Evolutionary conservation across 805 yeast species (phyloP).

Genomic region (Sugiyamaella mastotermitis): DNA sequence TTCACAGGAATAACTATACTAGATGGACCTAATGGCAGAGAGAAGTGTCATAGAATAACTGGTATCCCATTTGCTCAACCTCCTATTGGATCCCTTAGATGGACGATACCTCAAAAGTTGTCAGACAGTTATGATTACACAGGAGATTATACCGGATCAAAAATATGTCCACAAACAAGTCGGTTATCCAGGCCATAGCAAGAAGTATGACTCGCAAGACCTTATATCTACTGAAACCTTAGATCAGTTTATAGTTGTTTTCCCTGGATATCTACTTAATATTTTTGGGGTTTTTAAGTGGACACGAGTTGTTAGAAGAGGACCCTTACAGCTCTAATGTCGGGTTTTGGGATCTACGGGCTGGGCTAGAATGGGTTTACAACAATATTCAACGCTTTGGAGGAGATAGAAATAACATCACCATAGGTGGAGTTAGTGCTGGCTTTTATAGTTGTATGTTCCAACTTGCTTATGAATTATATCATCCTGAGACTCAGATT

Average conservation of each 20-base stretch:
- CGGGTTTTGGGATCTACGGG: constrained; percentile 41
- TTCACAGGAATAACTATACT: too few relatives aligned
- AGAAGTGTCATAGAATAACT: constrained; percentile 8
- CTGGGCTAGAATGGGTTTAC: constrained; percentile 39
- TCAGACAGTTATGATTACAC: constrained; percentile 34
- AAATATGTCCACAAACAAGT: constrained; percentile 38
- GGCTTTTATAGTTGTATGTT: constrained; percentile 37
- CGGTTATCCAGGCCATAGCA: constrained; percentile 22
- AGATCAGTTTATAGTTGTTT: constrained; percentile 32
- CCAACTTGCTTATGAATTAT: constrained; percentile 38
- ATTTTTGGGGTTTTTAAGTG: constrained; percentile 37
- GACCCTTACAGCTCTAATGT: constrained; percentile 24
- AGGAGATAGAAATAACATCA: constrained; percentile 37
- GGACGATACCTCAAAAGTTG: constrained; percentile 30
- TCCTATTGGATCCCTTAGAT: constrained; percentile 30
- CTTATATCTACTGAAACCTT: constrained; percentile 10
- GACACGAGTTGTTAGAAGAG: constrained; percentile 28
- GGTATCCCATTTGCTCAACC: constrained; percentile 34
- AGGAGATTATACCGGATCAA: constrained; percentile 34
- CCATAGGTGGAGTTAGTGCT: constrained; percentile 40
- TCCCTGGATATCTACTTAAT: constrained; percentile 35
- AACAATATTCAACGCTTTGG: constrained; percentile 36
- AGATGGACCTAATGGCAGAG: too few relatives aligned
- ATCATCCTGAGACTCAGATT: constrained; percentile 36
- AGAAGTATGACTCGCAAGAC: constrained; percentile 12